Base-by-base conservation (phyloP, 257 asterid genomes). In the Solanum chiquidenum region DNA sequence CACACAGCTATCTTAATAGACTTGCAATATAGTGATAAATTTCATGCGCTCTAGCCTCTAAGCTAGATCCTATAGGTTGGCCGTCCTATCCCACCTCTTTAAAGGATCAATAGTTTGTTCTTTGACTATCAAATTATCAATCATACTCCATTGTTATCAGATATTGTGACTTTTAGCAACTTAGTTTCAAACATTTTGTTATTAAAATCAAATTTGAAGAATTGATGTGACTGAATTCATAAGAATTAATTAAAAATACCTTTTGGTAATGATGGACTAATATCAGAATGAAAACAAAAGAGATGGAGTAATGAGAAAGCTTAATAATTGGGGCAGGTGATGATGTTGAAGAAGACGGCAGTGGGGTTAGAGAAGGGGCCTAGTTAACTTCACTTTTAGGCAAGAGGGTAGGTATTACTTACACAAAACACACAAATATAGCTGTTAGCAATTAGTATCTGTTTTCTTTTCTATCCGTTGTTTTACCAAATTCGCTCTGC, bases 321-420 rank as follows among this genome's bases (percentile, higher is more conserved):
- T 35, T 44, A 66, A 55, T 85, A 21, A 85, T 42, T 42, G 52
- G 21, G 87, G 89, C 66, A 68, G 92, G 55, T 84, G 89, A 79
- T 84, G 90, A 71, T 49, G 55, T 34, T 79, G 90, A 58, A 76
- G 85, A 88, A 42, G 31, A 5, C 20, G 84, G 55, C 68, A 34
- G 82, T 83, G 86, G 62, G 79, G 80, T 25, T 40, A 5, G 11
- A 18, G 10, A 46, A 49, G 42, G 40, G 68, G 62, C 38, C 79
- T 31, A 62, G 21, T 38, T 40, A 37, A 27, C 37, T 62, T 85
- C 77, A 85, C 60, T 84, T 62, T 37, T 34, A 58, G 87, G 38
- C n/a, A 35, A 84, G 6, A 31, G 74, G 86, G 76, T 35, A 84
- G 87, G 49, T 84, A 34, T 60, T 12, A 29, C 68, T 60, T 12